Evolutionary conservation across 805 yeast genomes (phyloP).

Genomic region (Zygosaccharomyces kombuchaensis): DNA sequence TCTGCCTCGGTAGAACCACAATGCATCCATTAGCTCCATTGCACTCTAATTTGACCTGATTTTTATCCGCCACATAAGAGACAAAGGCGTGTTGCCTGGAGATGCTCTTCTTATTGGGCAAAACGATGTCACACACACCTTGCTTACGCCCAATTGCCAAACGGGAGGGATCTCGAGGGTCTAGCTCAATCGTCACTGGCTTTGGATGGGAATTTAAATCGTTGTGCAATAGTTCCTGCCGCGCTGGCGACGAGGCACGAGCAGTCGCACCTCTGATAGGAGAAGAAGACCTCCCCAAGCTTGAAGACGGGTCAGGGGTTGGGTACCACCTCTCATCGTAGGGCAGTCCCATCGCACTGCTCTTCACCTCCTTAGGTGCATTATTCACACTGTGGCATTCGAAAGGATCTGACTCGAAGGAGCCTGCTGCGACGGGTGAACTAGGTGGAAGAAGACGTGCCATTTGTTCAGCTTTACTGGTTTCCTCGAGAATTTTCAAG

Average conservation of each 20-base stretch:
- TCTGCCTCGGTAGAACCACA: conserved; percentile 53
- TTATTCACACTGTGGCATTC: background rate
- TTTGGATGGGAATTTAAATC: background rate
- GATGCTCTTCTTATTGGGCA: conserved; percentile 32
- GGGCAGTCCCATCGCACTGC: background rate
- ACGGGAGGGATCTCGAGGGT: conserved; percentile 19
- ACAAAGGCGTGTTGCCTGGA: conserved; percentile 35
- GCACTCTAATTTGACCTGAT: conserved; percentile 56
- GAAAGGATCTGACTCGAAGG: background rate
- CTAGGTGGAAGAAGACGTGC: conserved; percentile 36
- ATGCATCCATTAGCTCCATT: conserved; percentile 79
- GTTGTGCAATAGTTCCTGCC: background rate
- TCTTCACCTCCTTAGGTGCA: background rate
- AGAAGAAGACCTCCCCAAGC: conserved; percentile 42
- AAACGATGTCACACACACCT: conserved; percentile 28
- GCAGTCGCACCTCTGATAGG: conserved; percentile 23
- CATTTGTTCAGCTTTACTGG: conserved; percentile 2
- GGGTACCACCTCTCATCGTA: conserved; percentile 42
- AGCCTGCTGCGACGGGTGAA: conserved; percentile 31
- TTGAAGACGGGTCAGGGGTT: conserved; percentile 70
- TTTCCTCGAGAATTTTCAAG: background rate
- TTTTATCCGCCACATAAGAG: conserved; percentile 39
- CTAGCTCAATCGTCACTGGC: conserved; percentile 15
- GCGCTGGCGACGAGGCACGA: conserved; percentile 4
- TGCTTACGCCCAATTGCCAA: conserved; percentile 32